Base-by-base conservation (phyloP, 495 filamentous ascomycete species). In the Tuber melanosporum region DNA sequence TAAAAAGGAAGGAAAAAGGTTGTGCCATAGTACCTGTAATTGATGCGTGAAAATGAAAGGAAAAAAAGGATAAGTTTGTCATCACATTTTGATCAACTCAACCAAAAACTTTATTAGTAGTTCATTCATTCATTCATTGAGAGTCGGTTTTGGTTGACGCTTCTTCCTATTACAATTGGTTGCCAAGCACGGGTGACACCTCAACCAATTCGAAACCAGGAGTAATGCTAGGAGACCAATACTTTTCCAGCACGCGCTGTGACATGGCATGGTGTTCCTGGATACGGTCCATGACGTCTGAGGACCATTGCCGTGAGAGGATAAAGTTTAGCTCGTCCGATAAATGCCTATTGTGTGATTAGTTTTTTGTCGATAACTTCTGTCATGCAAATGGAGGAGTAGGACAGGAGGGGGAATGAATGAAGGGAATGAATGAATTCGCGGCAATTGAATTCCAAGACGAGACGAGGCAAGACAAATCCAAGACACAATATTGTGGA, bases 291-390 rank as follows among this genome's bases (percentile, higher is more conserved):
- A 73, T 80, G 77, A 76, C 70, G 71, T 57, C 79, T 36, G 57
- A 66, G 71, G 73, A 66, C 73, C 77, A 80, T 66, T 73, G 73
- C 49, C 76, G 78, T 1, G 74, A 71, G 71, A 80, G 66, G 32
- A 52, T 77, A 71, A 80, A 80, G 42, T 80, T 80, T 47, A 80
- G 77, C 73, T 80, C 78, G 71, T 80, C 73, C 77, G 78, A 80
- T 72, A 80, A 80, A 71, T 80, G 77, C 46, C 78, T 80, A 49
- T 74, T 71, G 66, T 49, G 70, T 72, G 73, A 71, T 70, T 75
- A 62, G 75, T 22, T 42, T 36, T 32, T 36, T 36, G 26, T 66
- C 57, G 57, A 66, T 36, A 66, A 14, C 32, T 19, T 66, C 26
- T 36, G 57, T 66, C 57, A 66, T 66, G 57, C 57, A 66, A 15